Evolutionary conservation across 306 rosid genomes (phyloP), one percentile per base, ranked within the genome.

Genomic region (Mimosa pudica): DNA sequence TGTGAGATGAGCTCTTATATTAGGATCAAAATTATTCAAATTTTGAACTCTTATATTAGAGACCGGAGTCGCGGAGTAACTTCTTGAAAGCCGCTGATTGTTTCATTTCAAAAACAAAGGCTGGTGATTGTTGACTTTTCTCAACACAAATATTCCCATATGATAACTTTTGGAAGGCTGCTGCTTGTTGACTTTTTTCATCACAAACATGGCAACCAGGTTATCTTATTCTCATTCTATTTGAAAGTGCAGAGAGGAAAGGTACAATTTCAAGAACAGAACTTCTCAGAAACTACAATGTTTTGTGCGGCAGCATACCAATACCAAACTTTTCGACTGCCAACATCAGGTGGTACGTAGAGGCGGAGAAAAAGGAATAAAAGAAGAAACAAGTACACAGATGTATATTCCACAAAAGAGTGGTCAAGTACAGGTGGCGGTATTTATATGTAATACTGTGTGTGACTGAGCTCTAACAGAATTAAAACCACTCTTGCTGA

Each of bases 301-400:
- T 91, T 51, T 66, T 91, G 97, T 60, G 88, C 89, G 67, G 87
- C 94, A 64, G 93, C 81, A 72, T 88, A 74, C 82, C 94, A 91
- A 71, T 80, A 86, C 10, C 82, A 85, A 76, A 60, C 90, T 82
- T 91, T 93, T 73, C 92, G 87, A 82, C 82, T 93, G 54, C 98
- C 93, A 61, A 85, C 87, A 42, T 80, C 97, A 10, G 88, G 89
- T 94, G 9, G 88, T 12, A 70, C 60, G 58, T 36, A 41, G 69
- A 64, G 51, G 30, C 30, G 30, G 30, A 24, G 30, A 24, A 24
- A 24, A 24, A 24, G 30, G 30, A 24, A 24, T 24, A 24, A 24
- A 24, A 24, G 30, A 24, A 24, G 30, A 24, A 24, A 24, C 30
- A 24, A 24, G 30, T 24, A 24, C 30, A 24, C 30, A 24, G 30